Conservation (phyloP, 1,284 basidiomycete genomes). For the Amylostereum areolatum region DNA sequence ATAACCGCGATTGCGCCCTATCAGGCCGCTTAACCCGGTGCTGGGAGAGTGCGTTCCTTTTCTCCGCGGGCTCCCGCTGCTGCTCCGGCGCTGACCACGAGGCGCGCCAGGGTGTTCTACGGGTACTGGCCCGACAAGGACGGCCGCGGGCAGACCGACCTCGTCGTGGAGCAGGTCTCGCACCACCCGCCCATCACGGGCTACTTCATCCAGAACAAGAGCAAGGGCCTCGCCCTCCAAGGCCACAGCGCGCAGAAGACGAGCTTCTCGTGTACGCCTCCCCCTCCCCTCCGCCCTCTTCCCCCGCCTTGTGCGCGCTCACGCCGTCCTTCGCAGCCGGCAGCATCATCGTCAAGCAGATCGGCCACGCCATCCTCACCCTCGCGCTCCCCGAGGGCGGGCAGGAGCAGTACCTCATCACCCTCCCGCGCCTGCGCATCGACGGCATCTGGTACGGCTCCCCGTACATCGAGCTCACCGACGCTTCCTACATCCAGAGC, state of each 20-base stretch:
- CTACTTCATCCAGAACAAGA: conserved; percentile 80
- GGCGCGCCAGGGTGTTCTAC: conserved; percentile 68
- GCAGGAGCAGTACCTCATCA: conserved; percentile 83
- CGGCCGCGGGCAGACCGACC: conserved; percentile 77
- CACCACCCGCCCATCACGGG: conserved; percentile 91
- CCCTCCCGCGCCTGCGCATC: conserved; percentile 66
- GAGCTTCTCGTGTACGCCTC: conserved; percentile 67
- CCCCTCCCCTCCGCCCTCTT: conserved; percentile 1
- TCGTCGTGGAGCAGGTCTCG: conserved; percentile 96
- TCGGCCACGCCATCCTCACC: conserved; percentile 87
- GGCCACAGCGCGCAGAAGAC: conserved; percentile 98
- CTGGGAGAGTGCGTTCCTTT: conserved; percentile 76
- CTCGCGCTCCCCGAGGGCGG: conserved; percentile 54
- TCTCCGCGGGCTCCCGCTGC: not conserved
- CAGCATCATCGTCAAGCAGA: conserved; percentile 86
- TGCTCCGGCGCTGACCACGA: conserved; percentile 5
- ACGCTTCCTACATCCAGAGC: conserved; percentile 80
- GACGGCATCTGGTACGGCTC: conserved; percentile 56
- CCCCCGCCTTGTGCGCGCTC: not conserved
- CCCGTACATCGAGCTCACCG: conserved; percentile 87
- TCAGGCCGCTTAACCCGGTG: conserved; percentile 89
- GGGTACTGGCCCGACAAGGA: conserved; percentile 83
- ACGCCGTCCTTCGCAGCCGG: conserved; percentile 33
- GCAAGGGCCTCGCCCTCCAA: conserved; percentile 74
- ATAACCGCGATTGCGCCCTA: too few relatives aligned